phyloP scores from a whole-genome alignment of 495 filamentous ascomycete genomes.

The Aspergillus biplanus region DNA sequence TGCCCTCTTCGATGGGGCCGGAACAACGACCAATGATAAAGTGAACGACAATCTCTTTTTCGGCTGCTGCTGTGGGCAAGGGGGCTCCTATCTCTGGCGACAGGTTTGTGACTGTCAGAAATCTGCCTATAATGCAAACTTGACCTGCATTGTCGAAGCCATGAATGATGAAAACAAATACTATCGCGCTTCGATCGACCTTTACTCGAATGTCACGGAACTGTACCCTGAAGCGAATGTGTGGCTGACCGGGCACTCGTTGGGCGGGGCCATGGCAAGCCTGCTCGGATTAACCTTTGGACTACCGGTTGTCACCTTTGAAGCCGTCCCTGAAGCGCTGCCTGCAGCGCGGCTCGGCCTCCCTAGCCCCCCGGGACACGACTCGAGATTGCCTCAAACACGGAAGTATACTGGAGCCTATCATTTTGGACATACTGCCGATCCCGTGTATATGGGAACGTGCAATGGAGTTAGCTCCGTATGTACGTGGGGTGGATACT shows the following conservation, averaged over 20 bases:
- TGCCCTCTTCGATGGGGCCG: slow-evolving; percentile 92
- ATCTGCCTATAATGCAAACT: slow-evolving; percentile 83
- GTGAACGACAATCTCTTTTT: slow-evolving; percentile 97
- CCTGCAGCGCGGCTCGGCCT: slow-evolving; percentile 84
- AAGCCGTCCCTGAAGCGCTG: slow-evolving; percentile 88
- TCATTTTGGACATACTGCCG: slow-evolving; percentile 94
- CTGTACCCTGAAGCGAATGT: slow-evolving; percentile 84
- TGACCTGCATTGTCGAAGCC: slow-evolving; percentile 79
- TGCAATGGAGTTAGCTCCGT: slow-evolving; percentile 87
- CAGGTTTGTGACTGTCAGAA: slow-evolving; percentile 91
- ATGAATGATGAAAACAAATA: slow-evolving; percentile 84
- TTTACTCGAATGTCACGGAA: slow-evolving; percentile 89
- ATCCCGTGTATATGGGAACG: slow-evolving; percentile 91
- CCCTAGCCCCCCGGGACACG: slow-evolving; percentile 78
- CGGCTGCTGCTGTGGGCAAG: slow-evolving; percentile 95
- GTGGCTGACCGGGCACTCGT: slow-evolving; percentile 88
- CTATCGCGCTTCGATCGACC: slow-evolving; percentile 81
- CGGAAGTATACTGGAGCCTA: slow-evolving; percentile 76
- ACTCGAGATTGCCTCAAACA: slow-evolving; percentile 68
- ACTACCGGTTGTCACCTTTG: slow-evolving; percentile 82
- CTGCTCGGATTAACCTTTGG: slow-evolving; percentile 91
- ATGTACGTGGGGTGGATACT: slow-evolving; percentile 93
- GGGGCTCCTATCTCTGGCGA: slow-evolving; percentile 82
- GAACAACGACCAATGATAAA: slow-evolving; percentile 96
- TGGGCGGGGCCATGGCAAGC: slow-evolving; percentile 85